Percentiles rank a stretch among this genome's conserved stretches.
Conservation (phyloP, 2,329 filamentous ascomycete genomes). For the Leptosphaerulina australis region DNA sequence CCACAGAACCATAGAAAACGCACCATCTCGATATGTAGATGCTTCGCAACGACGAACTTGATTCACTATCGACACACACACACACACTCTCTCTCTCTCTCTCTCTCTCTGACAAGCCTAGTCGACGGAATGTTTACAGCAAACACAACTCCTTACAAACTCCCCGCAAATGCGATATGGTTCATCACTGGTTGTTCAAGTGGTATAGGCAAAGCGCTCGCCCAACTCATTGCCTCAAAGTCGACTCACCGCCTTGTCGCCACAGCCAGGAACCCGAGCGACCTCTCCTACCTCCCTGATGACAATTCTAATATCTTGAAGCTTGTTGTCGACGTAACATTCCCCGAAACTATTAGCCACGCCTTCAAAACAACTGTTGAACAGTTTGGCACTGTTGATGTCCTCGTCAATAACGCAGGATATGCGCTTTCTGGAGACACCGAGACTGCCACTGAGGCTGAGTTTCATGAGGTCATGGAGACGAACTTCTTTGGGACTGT, state of each 20-base stretch:
- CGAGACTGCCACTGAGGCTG: constrained; percentile 41
- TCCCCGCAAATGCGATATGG: constrained; percentile 8
- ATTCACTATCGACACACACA: neutral
- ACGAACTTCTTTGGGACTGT: constrained; percentile 55
- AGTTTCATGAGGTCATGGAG: constrained; percentile 49
- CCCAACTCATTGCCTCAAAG: constrained; percentile 48
- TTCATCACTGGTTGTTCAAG: constrained; percentile 55
- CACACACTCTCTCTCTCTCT: neutral
- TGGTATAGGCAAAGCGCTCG: constrained; percentile 55
- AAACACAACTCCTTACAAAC: constrained; percentile 10
- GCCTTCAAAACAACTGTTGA: constrained; percentile 63
- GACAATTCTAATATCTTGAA: constrained; percentile 51
- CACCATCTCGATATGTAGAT: neutral
- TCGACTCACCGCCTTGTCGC: constrained; percentile 53
- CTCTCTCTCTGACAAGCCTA: neutral
- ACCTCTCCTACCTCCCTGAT: constrained; percentile 52
- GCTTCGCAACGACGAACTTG: neutral
- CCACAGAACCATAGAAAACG: neutral
- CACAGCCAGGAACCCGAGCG: constrained; percentile 54
- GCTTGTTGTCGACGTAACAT: constrained; percentile 57
- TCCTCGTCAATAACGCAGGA: constrained; percentile 56
- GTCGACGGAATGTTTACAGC: constrained; percentile 5
- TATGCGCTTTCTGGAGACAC: constrained; percentile 42
- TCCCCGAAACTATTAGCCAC: constrained; percentile 41
- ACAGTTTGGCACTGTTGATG: constrained; percentile 69